Evolutionary conservation across 2,329 filamentous ascomycete species (phyloP).

Genomic region (Fusarium virguliforme): DNA sequence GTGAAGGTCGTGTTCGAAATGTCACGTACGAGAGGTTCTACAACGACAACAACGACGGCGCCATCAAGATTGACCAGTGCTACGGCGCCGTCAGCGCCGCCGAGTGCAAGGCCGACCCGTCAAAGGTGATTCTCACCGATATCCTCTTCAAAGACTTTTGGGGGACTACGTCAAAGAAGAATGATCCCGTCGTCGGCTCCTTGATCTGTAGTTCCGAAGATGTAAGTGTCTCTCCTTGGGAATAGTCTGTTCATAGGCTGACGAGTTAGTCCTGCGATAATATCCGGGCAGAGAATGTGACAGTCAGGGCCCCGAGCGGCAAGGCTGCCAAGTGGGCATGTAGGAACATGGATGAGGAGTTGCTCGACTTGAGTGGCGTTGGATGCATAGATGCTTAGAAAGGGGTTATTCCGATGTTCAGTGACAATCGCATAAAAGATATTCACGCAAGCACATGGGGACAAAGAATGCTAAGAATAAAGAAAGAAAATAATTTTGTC

Average conservation of each 20-base stretch:
- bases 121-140: slow-evolving; percentile 38
- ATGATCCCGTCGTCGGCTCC: slow-evolving; percentile 46
- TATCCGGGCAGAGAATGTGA: slow-evolving; percentile 64
- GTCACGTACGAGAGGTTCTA: slow-evolving; percentile 76
- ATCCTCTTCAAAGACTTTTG: slow-evolving; percentile 49
- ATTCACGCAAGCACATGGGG: too few relatives aligned
- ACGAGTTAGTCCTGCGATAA: slow-evolving; percentile 56
- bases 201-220: slow-evolving; percentile 48
- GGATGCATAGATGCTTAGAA: slow-evolving; percentile 18
- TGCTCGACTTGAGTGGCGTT: slow-evolving; percentile 21
- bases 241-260: neutral
- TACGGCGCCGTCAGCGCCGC: slow-evolving; percentile 25
- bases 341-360: slow-evolving; percentile 56
- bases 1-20: slow-evolving; percentile 70
- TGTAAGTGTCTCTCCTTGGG: slow-evolving; percentile 28
- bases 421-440: too few relatives aligned
- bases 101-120: slow-evolving; percentile 11
- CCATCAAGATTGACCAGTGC: slow-evolving; percentile 44
- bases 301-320: slow-evolving; percentile 65
- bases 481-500: too few relatives aligned
- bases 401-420: neutral
- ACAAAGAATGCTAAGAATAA: too few relatives aligned
- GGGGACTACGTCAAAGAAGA: slow-evolving; percentile 41
- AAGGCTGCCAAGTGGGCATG: slow-evolving; percentile 61
- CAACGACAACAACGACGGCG: slow-evolving; percentile 70